A percentile compares a stretch with the other conserved stretches of the same genome.
Conservation (phyloP, 2,329 filamentous ascomycete genomes). For the Alternaria tenuissima region DNA sequence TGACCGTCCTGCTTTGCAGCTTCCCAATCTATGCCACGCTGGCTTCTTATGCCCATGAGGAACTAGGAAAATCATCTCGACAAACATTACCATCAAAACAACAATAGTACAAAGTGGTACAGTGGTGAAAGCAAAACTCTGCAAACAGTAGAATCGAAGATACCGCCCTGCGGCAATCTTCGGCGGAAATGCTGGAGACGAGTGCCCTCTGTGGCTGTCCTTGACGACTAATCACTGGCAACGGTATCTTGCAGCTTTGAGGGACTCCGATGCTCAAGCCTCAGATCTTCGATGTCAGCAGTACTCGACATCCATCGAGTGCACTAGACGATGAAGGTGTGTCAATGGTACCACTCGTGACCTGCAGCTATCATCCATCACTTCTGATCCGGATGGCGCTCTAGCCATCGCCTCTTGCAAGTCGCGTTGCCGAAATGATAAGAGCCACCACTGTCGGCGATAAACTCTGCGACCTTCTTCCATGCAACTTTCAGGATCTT, state of each 20-base stretch:
- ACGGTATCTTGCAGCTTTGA: background rate
- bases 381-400: conserved; percentile 37
- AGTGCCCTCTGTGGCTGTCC: background rate
- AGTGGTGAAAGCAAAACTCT: conserved; percentile 5
- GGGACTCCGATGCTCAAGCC: background rate
- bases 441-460: conserved; percentile 60
- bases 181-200: background rate
- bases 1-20: conserved; percentile 15
- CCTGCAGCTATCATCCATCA: background rate
- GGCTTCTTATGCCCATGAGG: conserved; percentile 10
- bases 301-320: background rate
- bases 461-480: conserved; percentile 66
- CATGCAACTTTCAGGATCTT: conserved; percentile 60
- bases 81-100: conserved; percentile 6
- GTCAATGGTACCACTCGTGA: background rate
- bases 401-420: conserved; percentile 69
- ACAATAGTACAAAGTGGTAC: conserved; percentile 8
- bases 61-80: background rate
- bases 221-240: background rate
- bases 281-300: background rate
- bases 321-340: background rate
- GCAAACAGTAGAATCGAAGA: background rate
- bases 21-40: conserved; percentile 13
- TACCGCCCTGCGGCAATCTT: background rate
- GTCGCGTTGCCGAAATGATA: conserved; percentile 69